Conservation (phyloP, 345 rosid genomes). For the Hirschfeldia incana region DNA sequence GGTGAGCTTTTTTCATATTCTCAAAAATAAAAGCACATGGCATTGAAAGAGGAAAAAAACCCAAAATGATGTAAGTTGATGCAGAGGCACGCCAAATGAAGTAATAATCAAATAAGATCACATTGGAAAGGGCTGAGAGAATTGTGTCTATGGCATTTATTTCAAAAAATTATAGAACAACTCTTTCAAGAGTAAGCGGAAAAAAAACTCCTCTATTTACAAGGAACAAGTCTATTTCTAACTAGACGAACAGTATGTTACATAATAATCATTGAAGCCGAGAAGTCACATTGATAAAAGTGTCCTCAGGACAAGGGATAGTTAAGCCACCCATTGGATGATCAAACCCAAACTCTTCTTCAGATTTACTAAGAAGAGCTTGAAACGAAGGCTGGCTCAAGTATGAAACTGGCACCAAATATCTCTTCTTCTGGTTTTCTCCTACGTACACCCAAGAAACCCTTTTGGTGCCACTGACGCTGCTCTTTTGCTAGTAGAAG, state of each 20-base stretch:
- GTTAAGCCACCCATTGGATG: background rate
- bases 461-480: background rate
- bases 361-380: background rate
- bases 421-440: background rate
- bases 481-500: background rate
- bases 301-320: background rate
- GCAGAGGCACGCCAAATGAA: background rate
- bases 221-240: background rate
- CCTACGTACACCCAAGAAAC: background rate
- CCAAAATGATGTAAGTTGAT: background rate
- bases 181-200: conserved; percentile 19
- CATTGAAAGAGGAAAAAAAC: background rate
- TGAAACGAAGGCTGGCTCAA: background rate
- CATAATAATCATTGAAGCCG: background rate
- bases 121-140: background rate
- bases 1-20: background rate
- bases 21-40: background rate
- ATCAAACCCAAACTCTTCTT: background rate
- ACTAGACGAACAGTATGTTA: background rate
- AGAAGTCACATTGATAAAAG: background rate
- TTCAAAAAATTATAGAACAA: background rate
- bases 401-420: background rate
- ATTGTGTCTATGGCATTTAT: background rate
- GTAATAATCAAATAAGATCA: background rate
- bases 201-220: background rate